Evolutionary conservation across 2,329 filamentous ascomycete genomes (phyloP).

Genomic region (Colletotrichum sp.): DNA sequence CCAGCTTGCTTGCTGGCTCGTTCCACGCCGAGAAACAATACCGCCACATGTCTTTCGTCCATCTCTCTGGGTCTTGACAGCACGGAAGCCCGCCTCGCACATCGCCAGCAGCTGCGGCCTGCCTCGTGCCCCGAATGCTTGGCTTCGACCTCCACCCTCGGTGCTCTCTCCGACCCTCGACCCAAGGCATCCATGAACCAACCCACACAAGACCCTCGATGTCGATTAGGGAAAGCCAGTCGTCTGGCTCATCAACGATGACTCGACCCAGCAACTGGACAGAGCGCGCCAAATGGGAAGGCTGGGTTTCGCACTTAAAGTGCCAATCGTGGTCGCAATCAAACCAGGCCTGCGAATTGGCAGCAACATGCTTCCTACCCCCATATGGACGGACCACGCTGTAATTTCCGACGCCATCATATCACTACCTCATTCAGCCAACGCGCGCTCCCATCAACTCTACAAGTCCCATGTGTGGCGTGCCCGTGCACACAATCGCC

Average conservation of each 20-base stretch:
- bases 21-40: not conserved
- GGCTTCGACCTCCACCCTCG: not conserved
- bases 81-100: not conserved
- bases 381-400: constrained; percentile 6
- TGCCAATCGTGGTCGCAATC: constrained; percentile 6
- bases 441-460: not conserved
- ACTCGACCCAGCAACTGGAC: constrained; percentile 14
- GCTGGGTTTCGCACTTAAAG: not conserved
- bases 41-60: not conserved
- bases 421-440: constrained; percentile 21
- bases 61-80: not conserved
- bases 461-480: constrained; percentile 8
- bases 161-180: not conserved
- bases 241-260: not conserved
- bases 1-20: not conserved
- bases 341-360: constrained; percentile 9
- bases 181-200: not conserved
- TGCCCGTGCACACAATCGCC: constrained; percentile 20
- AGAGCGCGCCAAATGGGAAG: constrained; percentile 1
- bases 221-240: not conserved
- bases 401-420: constrained; percentile 19
- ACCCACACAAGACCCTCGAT: constrained; percentile 6
- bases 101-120: not conserved
- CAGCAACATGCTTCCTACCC: not conserved
- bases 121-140: not conserved